Base-by-base conservation (phyloP, 169 alveolate genomes). In the Blepharisma undulans region DNA sequence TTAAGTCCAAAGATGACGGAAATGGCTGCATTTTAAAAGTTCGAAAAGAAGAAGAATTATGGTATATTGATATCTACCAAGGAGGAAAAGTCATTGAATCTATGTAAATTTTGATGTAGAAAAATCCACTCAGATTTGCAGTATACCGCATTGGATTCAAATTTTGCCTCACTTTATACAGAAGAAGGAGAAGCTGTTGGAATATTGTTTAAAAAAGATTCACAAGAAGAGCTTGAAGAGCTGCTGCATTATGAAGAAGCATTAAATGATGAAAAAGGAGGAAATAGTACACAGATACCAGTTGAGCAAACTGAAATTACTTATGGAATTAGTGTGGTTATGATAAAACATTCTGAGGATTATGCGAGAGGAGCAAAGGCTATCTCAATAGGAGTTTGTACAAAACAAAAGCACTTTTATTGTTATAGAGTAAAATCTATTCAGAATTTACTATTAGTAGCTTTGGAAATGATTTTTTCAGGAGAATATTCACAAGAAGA, bases 61-160 rank as follows among this genome's bases (percentile, higher is more conserved):
- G 29, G 10, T 82, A 21, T 72, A 21, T 82, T 6, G 72, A 25
- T 10, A 14, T 36, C 22, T 36, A 72, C 34, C 76, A 33, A 22
- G 34, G 1, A 72, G 29, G 30, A 27, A 34, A 32, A 48, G 12
- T 25, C 8, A 36, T 48, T 21, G 22, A 34, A 22, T 19, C 33
- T 32, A 82, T 82, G 89, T 82, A 82, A 36, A 36, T 1, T 22
- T 22, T n/a, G 12, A 82, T 22, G 22, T 30, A 82, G 89, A 48
- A 33, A 82, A 82, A 60, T 36, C 89, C 89, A 82, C 22, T 0
- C 8, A 33, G 89, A 82, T 78, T 72, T 82, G 8, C 89, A 82
- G 36, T 82, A 32, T 72, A 82, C 89, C 10, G 34, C 29, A 22
- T 72, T 82, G 8, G 36, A 82, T 21, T 21, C 27, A 34, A 22